Conservation (phyloP, 176 grass and related monocot genomes). For the Ampelocalamus luodianensis region DNA sequence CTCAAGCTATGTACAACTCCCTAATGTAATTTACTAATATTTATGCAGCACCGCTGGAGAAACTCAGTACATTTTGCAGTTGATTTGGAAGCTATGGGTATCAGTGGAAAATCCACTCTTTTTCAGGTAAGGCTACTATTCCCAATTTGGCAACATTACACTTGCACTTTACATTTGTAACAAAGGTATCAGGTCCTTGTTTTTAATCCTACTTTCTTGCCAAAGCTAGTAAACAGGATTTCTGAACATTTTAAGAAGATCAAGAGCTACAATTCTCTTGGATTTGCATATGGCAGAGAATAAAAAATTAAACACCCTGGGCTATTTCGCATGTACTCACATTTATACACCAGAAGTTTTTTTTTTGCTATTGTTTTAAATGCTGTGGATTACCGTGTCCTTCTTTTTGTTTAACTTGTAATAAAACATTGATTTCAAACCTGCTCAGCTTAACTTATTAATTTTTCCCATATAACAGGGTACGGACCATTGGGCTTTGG, state of each 20-base stretch:
- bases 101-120: conserved; percentile 85
- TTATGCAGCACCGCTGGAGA: conserved; percentile 84
- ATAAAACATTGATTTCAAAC: background rate
- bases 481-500: conserved; percentile 80
- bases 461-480: conserved; percentile 56
- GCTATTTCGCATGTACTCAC: background rate
- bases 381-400: conserved; percentile 13
- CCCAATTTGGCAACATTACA: conserved; percentile 27
- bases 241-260: background rate
- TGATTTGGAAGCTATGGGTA: conserved; percentile 96
- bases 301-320: background rate
- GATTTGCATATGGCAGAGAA: conserved; percentile 12
- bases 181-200: conserved; percentile 13
- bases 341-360: background rate
- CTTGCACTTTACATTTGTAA: conserved; percentile 24
- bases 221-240: conserved; percentile 5
- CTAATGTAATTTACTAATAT: conserved; percentile 32
- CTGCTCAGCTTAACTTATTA: conserved; percentile 20
- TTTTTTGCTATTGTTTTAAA: background rate
- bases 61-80: conserved; percentile 72
- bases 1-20: background rate
- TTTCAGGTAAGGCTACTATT: conserved; percentile 64
- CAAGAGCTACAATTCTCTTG: background rate
- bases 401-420: background rate
- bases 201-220: background rate